Evolutionary conservation across 1,284 basidiomycete genomes (phyloP).

Genomic region (Retiboletus flavoniger): DNA sequence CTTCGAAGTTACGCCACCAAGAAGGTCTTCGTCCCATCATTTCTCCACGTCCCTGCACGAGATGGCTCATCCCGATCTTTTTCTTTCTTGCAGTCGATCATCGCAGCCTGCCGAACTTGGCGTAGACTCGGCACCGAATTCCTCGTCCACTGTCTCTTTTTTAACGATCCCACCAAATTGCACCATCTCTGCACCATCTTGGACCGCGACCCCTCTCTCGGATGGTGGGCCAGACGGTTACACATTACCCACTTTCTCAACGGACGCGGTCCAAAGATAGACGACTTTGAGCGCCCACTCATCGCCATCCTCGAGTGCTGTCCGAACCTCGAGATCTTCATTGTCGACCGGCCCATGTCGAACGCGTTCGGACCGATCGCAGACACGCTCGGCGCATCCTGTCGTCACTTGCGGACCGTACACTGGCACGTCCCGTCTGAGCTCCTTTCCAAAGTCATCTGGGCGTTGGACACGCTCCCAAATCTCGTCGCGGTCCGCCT

Average conservation of each 20-base stretch:
- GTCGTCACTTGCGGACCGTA: constrained; percentile 52
- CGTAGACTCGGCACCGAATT: constrained; percentile 56
- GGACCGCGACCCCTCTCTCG: constrained; percentile 49
- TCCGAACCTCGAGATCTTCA: constrained; percentile 68
- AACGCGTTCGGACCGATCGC: constrained; percentile 57
- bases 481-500: constrained; percentile 53
- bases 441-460: constrained; percentile 61
- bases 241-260: constrained; percentile 56
- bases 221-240: constrained; percentile 65
- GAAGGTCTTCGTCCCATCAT: constrained; percentile 47
- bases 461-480: constrained; percentile 60
- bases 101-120: constrained; percentile 58
- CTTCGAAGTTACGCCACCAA: constrained; percentile 59
- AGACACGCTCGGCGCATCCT: constrained; percentile 54
- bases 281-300: constrained; percentile 36
- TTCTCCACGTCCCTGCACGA: not conserved
- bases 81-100: constrained; percentile 50
- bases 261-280: constrained; percentile 32
- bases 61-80: not conserved
- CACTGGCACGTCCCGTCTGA: constrained; percentile 57
- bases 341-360: constrained; percentile 61
- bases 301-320: constrained; percentile 58
- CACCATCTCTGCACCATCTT: constrained; percentile 47
- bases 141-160: constrained; percentile 63
- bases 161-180: constrained; percentile 54